Evolutionary conservation across 805 yeast species (phyloP), one percentile per base, ranked within the genome.

Genomic region (Nakazawaea ishiwadae): DNA sequence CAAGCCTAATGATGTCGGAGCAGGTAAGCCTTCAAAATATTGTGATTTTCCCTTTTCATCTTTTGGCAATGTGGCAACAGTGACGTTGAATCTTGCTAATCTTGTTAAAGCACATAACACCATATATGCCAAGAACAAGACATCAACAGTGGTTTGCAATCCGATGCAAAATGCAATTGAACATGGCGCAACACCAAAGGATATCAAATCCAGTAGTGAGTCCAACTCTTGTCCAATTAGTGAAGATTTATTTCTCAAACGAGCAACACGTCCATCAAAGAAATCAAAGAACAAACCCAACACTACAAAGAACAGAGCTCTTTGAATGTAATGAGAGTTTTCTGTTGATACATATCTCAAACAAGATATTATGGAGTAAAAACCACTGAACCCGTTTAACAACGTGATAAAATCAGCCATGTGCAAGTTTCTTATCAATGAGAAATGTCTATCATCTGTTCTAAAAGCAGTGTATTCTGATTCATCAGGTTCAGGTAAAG

Each of bases 161-260:
- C 99, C 99, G 56, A 90, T 77, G 35, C 90, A 79, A 60, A 89
- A 93, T 4, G 95, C 99, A 60, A 87, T 81, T 12, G 88, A 73
- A 6, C 96, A 96, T 2, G 99, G 99, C 2, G 96, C 90, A 26
- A 91, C 96, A 48, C 97, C 95, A 60, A 93, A 93, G 10, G 96
- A 86, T 28, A 91, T 77, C 54, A 93, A 76, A 64, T 93, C 99
- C 17, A 99, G 99, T 53, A 93, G 73, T 1, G 97, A 90, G 59
- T 93, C 99, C 54, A 93, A 76, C 66, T 93, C 99, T 64, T 93
- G 98, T 46, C 99, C 99, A 85, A 93, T 86, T 42, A 93, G 72
- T 10, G 95, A 83, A 2, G 95, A 77, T 66, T 90, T 88, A 60
- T 89, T 84, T 65, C 96, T 78, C 66, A 93, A 75, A 56, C 99